Evolutionary conservation across 2,329 filamentous ascomycete genomes (phyloP), one percentile per base, ranked within the genome.

Genomic region (Sordariomycetes sp.): DNA sequence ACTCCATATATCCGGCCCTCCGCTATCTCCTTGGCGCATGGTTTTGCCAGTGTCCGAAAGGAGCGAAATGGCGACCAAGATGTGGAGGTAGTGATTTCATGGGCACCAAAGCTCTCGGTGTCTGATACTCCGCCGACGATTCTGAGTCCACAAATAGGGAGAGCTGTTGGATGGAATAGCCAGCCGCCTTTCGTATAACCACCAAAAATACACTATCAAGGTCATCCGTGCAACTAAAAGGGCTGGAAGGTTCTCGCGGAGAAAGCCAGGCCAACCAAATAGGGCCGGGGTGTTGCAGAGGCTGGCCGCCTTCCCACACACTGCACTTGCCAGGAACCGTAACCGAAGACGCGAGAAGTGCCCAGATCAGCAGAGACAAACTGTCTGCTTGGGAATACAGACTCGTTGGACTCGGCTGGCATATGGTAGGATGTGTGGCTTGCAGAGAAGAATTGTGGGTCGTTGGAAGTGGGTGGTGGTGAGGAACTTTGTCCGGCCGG

Each of bases 401-500:
- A 10, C 6, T 20, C 20, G 1, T 50, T 11, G 3, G 20, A 22
- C 46, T 12, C 3, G 20, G n/a, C n/a, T n/a, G n/a, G 12, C 46
- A 50, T 50, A n/a, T 24, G 46, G n/a, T 48, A 35, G 35, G 34
- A 57, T 24, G 18, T 14, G 55, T 43, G 32, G 48, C 20, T 24
- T 57, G 48, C 28, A 11, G 48, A 34, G 43, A 40, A 16, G 3
- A 52, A 57, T 51, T 50, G 55, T 57, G 55, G 55, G 50, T 57
- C 55, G 22, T 40, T 34, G 18, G 8, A 32, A 32, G 28, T 32
- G n/a, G 10, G 25, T 52, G 46, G 55, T 57, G 46, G 55, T 52
- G 32, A 52, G 55, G 20, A 40, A 40, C 46, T 51, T 52, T 57
- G 55, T 57, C 55, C 55, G 55, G 28, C 48, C 55, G 55, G 55